Evolutionary conservation across 306 rosid species (phyloP).

Genomic region (Neltuma alba): DNA sequence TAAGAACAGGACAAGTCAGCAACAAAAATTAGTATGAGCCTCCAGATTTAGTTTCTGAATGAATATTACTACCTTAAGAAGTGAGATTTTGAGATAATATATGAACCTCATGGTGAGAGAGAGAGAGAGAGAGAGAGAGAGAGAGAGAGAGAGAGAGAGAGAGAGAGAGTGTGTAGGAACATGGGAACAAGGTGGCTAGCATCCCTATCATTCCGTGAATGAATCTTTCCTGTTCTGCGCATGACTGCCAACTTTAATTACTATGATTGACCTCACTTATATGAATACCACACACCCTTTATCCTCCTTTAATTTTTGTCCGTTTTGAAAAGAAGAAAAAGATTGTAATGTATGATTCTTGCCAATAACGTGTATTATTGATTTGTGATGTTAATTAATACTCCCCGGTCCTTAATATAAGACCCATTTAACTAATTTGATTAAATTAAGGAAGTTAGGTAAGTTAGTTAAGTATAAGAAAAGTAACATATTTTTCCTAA

Average conservation of each 20-base stretch:
- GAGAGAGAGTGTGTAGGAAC: neutral
- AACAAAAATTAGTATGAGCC: conserved; percentile 7
- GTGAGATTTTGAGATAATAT: conserved; percentile 13
- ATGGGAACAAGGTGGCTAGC: neutral
- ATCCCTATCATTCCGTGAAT: conserved; percentile 39
- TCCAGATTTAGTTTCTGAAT: conserved; percentile 24
- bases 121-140: neutral
- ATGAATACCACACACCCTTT: neutral
- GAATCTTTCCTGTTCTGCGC: conserved; percentile 42
- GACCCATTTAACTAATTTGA: too few relatives aligned
- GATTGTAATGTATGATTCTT: neutral
- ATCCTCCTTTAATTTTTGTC: neutral
- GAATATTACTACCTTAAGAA: conserved; percentile 38
- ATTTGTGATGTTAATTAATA: too few relatives aligned
- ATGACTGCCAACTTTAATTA: conserved; percentile 21
- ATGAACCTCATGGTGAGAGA: neutral
- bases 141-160: too few relatives aligned
- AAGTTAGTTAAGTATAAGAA: too few relatives aligned
- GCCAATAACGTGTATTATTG: neutral
- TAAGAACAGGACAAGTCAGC: conserved; percentile 42
- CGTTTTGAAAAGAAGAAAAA: neutral
- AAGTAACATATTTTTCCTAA: too few relatives aligned
- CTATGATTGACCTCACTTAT: neutral
- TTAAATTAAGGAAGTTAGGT: too few relatives aligned
- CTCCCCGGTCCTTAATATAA: too few relatives aligned